These are phyloP conservation scores for Fomes fomentarius DNA, from an alignment of 1,284 basidiomycete genomes.

Conservation along the genomic window DNA sequence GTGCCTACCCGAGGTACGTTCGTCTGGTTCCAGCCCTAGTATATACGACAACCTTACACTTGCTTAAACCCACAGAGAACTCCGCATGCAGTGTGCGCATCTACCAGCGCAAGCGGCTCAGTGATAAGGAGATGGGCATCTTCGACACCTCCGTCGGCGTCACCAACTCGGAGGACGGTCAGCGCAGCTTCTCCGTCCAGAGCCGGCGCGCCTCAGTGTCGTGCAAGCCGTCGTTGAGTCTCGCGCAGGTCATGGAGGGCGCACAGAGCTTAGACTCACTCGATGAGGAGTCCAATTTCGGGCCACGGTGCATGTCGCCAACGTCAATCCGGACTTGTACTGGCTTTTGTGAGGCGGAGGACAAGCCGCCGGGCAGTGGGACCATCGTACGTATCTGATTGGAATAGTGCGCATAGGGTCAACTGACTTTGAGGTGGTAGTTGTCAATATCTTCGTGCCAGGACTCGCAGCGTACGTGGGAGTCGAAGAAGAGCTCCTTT, in stretches of 20 bases:
- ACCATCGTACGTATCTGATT: conserved; percentile 16
- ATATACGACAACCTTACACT: background rate
- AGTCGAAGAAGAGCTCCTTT: conserved; percentile 25
- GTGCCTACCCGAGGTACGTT: conserved; percentile 3
- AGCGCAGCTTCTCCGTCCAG: conserved; percentile 14
- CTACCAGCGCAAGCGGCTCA: conserved; percentile 11
- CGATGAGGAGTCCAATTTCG: background rate
- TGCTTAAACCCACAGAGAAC: background rate
- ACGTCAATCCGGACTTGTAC: conserved; percentile 18
- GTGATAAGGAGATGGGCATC: conserved; percentile 13
- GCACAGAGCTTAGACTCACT: conserved; percentile 3
- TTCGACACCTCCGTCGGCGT: conserved; percentile 17
- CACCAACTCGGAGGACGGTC: conserved; percentile 9
- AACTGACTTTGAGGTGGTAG: background rate
- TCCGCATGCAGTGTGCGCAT: conserved; percentile 13
- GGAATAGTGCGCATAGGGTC: background rate
- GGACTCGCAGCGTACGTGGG: conserved; percentile 27
- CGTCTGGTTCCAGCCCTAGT: background rate
- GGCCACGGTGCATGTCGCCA: conserved; percentile 16
- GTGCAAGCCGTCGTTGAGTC: conserved; percentile 6
- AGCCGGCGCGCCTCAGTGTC: conserved; percentile 13
- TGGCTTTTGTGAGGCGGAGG: conserved; percentile 19
- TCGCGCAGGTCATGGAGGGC: conserved; percentile 12
- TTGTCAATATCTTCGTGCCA: conserved; percentile 25
- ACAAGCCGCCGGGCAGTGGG: conserved; percentile 4